A percentile compares a stretch with the other conserved stretches of the same genome.
These are phyloP conservation scores for Parastagonospora avenae DNA, from an alignment of 2,329 filamentous ascomycete species.

Conservation along the genomic window DNA sequence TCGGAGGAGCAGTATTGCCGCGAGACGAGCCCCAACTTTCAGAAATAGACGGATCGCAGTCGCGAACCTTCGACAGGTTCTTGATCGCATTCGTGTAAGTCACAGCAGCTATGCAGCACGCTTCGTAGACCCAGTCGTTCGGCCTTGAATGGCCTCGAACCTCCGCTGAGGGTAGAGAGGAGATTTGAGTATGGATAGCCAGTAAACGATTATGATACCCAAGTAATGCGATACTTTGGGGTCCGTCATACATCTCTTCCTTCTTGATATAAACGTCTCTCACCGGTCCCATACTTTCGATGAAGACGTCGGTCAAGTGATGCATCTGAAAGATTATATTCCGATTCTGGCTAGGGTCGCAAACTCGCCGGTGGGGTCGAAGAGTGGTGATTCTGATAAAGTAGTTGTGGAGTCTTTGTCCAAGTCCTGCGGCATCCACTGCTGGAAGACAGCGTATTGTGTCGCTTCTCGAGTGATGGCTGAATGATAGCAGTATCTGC, in stretches of 20 bases:
- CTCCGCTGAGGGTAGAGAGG: constrained; percentile 28
- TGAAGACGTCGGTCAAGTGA: constrained; percentile 37
- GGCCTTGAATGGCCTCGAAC: constrained; percentile 21
- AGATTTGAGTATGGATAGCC: constrained; percentile 22
- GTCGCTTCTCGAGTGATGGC: constrained; percentile 36
- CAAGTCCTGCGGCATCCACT: constrained; percentile 14
- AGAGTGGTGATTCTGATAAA: constrained; percentile 44
- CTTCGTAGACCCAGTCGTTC: constrained; percentile 42
- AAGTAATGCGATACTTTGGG: background rate
- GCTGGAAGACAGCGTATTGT: constrained; percentile 20
- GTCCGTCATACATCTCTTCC: constrained; percentile 1
- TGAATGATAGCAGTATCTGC: constrained; percentile 30
- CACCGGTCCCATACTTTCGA: constrained; percentile 13
- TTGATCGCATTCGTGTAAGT: constrained; percentile 41
- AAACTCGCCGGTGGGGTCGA: constrained; percentile 30
- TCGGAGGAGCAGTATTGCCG: background rate
- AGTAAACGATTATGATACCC: constrained; percentile 20
- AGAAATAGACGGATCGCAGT: constrained; percentile 26
- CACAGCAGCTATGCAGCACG: constrained; percentile 40
- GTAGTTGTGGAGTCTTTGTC: constrained; percentile 1
- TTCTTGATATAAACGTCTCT: constrained; percentile 4
- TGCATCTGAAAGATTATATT: constrained; percentile 38
- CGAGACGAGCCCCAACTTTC: too few species aligned
- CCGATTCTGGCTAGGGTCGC: constrained; percentile 23
- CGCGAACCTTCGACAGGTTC: constrained; percentile 7